phyloP scores from a whole-genome alignment of 345 rosid genomes.

The Euphorbia lathyris region DNA sequence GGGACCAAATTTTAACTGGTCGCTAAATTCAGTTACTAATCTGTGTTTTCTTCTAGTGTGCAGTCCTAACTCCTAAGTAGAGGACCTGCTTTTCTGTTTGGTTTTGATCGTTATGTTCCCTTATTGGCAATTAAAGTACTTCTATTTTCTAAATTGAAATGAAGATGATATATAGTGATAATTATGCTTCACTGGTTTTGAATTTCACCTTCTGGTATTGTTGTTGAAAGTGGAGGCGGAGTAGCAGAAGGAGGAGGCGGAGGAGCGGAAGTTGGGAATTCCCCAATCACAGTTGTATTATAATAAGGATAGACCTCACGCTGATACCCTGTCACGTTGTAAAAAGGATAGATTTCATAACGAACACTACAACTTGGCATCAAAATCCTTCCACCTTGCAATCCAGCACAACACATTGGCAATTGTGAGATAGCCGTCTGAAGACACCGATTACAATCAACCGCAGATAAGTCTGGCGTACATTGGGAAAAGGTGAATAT shows the following conservation, averaged over 20 bases:
- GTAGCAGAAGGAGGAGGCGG: not conserved
- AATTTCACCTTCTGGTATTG: not conserved
- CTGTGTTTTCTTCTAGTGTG: too few species aligned
- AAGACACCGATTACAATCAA: conserved; percentile 43
- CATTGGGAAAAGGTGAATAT: conserved; percentile 47
- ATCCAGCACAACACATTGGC: conserved; percentile 13
- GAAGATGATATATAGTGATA: too few species aligned
- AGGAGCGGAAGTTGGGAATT: not conserved
- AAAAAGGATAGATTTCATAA: conserved; percentile 30
- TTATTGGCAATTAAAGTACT: too few species aligned
- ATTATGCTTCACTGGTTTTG: not conserved
- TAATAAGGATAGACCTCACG: not conserved
- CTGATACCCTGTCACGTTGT: conserved; percentile 3
- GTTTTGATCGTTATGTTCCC: too few species aligned
- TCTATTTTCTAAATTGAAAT: too few species aligned
- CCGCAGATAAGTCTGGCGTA: conserved; percentile 42
- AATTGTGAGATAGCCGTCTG: not conserved
- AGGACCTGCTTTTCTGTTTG: too few species aligned
- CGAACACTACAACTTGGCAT: conserved; percentile 35
- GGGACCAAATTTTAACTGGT: too few species aligned
- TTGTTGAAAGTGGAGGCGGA: not conserved
- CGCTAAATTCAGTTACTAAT: too few species aligned
- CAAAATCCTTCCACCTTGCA: conserved; percentile 31
- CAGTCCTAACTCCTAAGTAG: too few species aligned
- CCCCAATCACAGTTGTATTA: not conserved